Evolutionary conservation across 148 eudicot genomes (phyloP), one percentile per base, ranked within the genome.

Genomic region (Nepenthes gracilis): DNA sequence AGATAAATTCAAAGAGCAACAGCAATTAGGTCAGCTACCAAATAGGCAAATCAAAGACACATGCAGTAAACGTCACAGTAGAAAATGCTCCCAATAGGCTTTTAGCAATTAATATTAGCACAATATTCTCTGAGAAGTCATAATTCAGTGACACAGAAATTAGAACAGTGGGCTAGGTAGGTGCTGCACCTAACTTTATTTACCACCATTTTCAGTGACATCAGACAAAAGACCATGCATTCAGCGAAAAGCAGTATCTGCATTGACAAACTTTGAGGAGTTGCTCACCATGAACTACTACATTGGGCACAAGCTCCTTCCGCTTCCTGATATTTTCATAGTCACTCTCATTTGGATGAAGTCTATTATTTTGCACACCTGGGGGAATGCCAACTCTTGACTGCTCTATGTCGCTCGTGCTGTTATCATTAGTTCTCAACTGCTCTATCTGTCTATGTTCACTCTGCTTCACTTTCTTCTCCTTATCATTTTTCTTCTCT

Each of bases 201-300:
- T 60, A 64, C 49, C 58, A 61, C 67, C 70, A 62, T 37, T 57
- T 59, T n/a, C 35, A 54, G 57, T n/a, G 57, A 54, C 5, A 54
- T 11, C 53, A 49, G 10, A 49, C 6, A 50, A 68, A 40, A 40
- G 4, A 23, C 23, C 23, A 45, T 5, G 48, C 48, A 49, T 49
- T 11, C 64, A 69, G 57, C 65, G 55, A 67, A 56, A 54, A 64
- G 57, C 34, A n/a, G 55, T 36, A 54, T 15, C 57, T 11, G 57
- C 34, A 23, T 33, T 54, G 15, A 33, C 33, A 15, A 54, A 11
- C 2, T 15, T 34, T 15, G 65, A 67, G 72, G 57, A 79, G 53
- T 6, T 5, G 86, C 97, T 86, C 86, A 90, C 97, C 97, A 74
- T 75, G 81, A 53, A 80, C 47, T 62, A 77, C 72, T 62, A 83